These are phyloP conservation scores for Ceratocystis albifundus DNA, from an alignment of 2,329 filamentous ascomycete genomes.

Conservation along the genomic window DNA sequence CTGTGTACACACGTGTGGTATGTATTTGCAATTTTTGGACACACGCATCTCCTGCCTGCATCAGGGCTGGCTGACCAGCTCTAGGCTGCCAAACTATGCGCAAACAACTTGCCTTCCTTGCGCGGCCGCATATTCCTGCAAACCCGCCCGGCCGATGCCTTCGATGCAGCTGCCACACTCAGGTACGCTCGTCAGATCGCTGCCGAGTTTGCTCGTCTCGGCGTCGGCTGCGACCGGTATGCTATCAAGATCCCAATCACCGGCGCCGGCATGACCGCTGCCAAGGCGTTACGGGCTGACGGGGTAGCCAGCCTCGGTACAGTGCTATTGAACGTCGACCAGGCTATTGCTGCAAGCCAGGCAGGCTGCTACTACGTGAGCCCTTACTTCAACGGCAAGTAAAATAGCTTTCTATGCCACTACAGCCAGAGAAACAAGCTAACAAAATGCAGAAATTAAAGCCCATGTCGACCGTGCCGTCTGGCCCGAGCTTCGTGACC, in stretches of 20 bases:
- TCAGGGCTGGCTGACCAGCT: slow-evolving; percentile 21
- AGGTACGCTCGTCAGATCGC: slow-evolving; percentile 39
- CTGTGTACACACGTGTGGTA: slow-evolving; percentile 38
- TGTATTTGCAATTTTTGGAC: background rate
- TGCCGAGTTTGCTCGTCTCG: slow-evolving; percentile 35
- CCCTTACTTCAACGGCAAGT: slow-evolving; percentile 39
- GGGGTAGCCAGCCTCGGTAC: slow-evolving; percentile 40
- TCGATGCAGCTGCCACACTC: slow-evolving; percentile 36
- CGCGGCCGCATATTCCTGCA: slow-evolving; percentile 40
- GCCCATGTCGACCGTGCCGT: slow-evolving; percentile 35
- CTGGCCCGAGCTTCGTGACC: slow-evolving; percentile 39
- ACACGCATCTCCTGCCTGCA: background rate
- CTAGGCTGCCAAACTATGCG: slow-evolving; percentile 36
- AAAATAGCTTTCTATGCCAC: too few species aligned
- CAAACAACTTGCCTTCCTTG: slow-evolving; percentile 37
- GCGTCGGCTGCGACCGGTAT: slow-evolving; percentile 37
- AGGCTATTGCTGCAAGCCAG: slow-evolving; percentile 41
- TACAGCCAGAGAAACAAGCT: slow-evolving; percentile 3
- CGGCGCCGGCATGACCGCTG: slow-evolving; percentile 37
- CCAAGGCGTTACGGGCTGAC: slow-evolving; percentile 34
- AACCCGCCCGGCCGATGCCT: slow-evolving; percentile 37
- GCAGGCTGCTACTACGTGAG: slow-evolving; percentile 39
- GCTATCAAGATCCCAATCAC: slow-evolving; percentile 43
- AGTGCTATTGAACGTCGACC: slow-evolving; percentile 36
- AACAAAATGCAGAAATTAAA: slow-evolving; percentile 30